Base-by-base conservation (phyloP, 345 rosid genomes). In the Gossypium bickii region DNA sequence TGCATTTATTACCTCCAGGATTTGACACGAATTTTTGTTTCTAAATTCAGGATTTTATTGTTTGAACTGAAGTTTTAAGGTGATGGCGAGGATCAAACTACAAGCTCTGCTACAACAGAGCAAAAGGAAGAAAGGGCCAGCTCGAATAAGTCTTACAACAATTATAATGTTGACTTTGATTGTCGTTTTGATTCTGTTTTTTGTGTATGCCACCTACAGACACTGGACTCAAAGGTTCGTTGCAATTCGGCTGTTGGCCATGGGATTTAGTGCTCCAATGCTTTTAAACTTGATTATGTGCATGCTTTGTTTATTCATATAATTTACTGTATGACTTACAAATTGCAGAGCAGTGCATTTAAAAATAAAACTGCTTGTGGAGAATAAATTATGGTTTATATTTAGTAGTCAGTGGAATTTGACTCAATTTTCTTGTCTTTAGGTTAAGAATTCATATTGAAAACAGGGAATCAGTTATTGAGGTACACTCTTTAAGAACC, bases 11-110 rank as follows among this genome's bases (percentile, higher is more conserved):
- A 24, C 62, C 15, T 71, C 41, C 10, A 56, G 74, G 27, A 16
- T 44, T 66, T 44, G 62, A 58, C 17, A 24, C 3, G 18, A 67
- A 12, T 57, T 57, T 67, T 57, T 73, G 55, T 4, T 73, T 17
- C 12, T 38, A 25, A 16, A 56, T 44, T 44, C 72, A 57, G 59
- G 47, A 27, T 16, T 43, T 29, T 34, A n/a, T 56, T 12, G 71
- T 57, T 56, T 79, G 77, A 76, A 78, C 79, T 78, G 76, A 79
- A 74, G 66, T 18, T 18, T 34, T 75, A 68, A 78, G 45, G 27
- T 63, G 71, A 88, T 89, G 97, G 94, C 83, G 76, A 89, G 91
- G 87, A 91, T 91, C 74, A 91, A 91, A 53, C 97, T 94, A 38
- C 92, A 88, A 76, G 94, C 94, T 44, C 77, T 91, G 60, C 67